A percentile compares a stretch with the other conserved stretches of the same genome.
Evolutionary conservation across 306 rosid genomes (phyloP).

Genomic region (Parietaria judaica): DNA sequence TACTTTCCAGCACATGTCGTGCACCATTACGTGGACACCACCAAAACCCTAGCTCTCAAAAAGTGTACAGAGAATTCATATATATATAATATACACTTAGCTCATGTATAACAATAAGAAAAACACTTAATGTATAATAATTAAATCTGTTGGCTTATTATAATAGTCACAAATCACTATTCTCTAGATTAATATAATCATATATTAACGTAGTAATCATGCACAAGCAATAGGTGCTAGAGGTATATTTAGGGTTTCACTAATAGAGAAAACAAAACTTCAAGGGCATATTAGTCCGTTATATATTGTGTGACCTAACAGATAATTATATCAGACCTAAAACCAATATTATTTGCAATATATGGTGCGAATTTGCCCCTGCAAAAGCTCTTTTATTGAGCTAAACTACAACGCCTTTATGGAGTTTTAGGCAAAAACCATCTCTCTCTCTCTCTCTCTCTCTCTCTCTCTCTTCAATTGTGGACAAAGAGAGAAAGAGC

Average conservation of each 20-base stretch:
- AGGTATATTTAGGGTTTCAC: too few species aligned
- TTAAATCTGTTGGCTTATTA: too few species aligned
- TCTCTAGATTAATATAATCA: too few species aligned
- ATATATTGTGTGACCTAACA: background rate
- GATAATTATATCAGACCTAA: background rate
- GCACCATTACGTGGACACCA: constrained; percentile 37
- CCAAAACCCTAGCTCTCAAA: constrained; percentile 17
- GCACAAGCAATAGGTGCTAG: too few species aligned
- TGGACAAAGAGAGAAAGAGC: constrained; percentile 43
- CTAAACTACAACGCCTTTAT: constrained; percentile 33
- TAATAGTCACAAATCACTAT: too few species aligned
- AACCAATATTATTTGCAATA: constrained; percentile 24
- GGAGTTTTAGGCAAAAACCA: constrained; percentile 36
- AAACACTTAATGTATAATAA: too few species aligned
- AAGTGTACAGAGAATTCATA: background rate
- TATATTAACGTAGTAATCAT: too few species aligned
- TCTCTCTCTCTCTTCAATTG: background rate
- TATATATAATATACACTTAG: too few species aligned
- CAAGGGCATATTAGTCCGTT: constrained; percentile 31
- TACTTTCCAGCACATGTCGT: background rate
- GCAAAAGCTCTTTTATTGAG: constrained; percentile 39
- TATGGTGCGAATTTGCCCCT: constrained; percentile 42
- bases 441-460: constrained; percentile 16
- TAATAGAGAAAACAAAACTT: background rate
- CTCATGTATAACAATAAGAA: too few species aligned